These are phyloP conservation scores for Beauveria scarabaeidicola DNA, from an alignment of 2,329 filamentous ascomycete genomes.

Conservation along the genomic window DNA sequence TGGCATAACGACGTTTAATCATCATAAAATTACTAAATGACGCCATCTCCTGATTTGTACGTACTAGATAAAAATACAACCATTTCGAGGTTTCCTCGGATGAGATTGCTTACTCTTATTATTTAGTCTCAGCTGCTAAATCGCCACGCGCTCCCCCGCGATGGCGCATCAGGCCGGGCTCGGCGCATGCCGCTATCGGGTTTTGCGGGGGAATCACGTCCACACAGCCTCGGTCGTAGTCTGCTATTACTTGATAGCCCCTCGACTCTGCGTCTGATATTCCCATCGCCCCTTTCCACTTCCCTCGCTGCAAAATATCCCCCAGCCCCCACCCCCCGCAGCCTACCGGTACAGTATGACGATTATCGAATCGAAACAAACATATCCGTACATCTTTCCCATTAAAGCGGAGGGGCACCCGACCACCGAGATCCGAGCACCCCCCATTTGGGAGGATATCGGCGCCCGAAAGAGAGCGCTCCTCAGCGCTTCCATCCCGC, in stretches of 20 bases:
- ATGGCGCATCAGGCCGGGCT: neutral
- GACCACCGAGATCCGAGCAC: neutral
- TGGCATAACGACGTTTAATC: no score
- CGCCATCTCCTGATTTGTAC: no score
- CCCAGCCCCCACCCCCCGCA: no score
- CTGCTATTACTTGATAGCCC: neutral
- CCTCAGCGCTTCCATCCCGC: conserved; percentile 42
- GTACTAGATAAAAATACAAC: no score
- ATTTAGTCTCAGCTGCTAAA: neutral
- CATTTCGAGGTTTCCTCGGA: neutral
- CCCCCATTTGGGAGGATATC: conserved; percentile 32
- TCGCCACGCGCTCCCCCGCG: neutral
- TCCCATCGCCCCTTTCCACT: neutral
- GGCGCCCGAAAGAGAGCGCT: conserved; percentile 34
- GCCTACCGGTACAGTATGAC: neutral
- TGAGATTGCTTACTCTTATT: no score
- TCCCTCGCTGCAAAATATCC: no score
- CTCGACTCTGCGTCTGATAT: neutral
- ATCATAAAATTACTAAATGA: no score
- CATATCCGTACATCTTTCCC: neutral
- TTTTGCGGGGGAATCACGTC: neutral
- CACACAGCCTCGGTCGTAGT: neutral
- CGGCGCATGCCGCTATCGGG: neutral
- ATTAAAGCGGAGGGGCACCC: neutral
- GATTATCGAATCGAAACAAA: neutral